Conservation (phyloP, 208 protist species). For the Kentomonas sorsogonicus region DNA sequence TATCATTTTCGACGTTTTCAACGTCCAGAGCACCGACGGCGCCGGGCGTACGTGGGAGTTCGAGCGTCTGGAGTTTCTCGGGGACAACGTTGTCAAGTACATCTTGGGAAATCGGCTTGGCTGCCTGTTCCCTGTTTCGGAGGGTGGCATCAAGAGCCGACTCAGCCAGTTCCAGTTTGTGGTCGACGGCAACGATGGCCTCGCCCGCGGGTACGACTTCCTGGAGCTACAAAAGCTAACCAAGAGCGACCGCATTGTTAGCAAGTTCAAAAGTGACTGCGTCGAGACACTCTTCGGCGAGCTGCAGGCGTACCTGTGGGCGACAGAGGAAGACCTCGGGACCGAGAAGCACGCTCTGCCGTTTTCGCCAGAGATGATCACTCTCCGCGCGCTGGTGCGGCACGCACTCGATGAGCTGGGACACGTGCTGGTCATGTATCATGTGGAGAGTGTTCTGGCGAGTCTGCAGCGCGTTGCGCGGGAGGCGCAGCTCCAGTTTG, state of each 20-base stretch:
- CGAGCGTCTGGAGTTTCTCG: slow-evolving; percentile 82
- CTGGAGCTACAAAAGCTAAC: slow-evolving; percentile 74
- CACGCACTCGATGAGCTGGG: slow-evolving; percentile 82
- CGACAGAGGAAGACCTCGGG: slow-evolving; percentile 50
- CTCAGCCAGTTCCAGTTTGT: slow-evolving; percentile 76
- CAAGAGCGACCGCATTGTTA: slow-evolving; percentile 68
- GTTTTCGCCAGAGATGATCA: slow-evolving; percentile 56
- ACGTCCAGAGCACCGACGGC: slow-evolving; percentile 24
- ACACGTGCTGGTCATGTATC: slow-evolving; percentile 80
- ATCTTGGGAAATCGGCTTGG: slow-evolving; percentile 68
- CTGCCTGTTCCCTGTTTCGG: slow-evolving; percentile 55
- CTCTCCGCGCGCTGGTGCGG: slow-evolving; percentile 59
- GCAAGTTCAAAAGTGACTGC: slow-evolving; percentile 90
- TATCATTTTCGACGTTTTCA: slow-evolving; percentile 69
- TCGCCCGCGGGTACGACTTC: slow-evolving; percentile 79
- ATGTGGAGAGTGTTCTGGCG: slow-evolving; percentile 54
- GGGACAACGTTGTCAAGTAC: slow-evolving; percentile 87
- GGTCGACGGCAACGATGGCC: slow-evolving; percentile 85
- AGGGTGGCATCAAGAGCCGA: slow-evolving; percentile 66
- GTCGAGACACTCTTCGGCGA: slow-evolving; percentile 87
- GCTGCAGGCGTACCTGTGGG: slow-evolving; percentile 79
- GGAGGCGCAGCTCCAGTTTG: slow-evolving; percentile 70
- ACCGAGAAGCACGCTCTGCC: slow-evolving; percentile 40
- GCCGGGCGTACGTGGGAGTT: slow-evolving; percentile 79
- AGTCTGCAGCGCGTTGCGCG: slow-evolving; percentile 63